Conservation (phyloP, 2,329 filamentous ascomycete species). For the Xylaria sp. region DNA sequence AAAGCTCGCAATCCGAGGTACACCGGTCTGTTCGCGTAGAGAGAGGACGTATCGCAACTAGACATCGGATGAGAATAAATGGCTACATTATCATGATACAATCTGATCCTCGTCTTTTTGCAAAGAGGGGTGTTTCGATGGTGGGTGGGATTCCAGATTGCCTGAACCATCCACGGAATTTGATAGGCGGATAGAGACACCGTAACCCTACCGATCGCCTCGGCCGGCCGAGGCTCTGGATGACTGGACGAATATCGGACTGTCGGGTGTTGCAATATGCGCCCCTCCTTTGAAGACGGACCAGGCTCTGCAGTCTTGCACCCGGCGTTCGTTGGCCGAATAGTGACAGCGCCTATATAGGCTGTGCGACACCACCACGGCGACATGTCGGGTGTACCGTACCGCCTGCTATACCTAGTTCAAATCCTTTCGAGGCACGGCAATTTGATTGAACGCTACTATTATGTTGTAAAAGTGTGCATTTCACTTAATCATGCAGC, state of each 20-base stretch:
- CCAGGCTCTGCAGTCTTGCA: conserved; percentile 7
- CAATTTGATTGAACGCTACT: not conserved
- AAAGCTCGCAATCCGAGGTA: not conserved
- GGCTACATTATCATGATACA: not conserved
- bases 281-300: not conserved
- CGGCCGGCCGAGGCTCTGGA: conserved; percentile 25
- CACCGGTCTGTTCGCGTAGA: not conserved
- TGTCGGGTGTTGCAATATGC: not conserved
- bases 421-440: not conserved
- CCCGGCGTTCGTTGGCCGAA: conserved; percentile 9
- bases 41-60: not conserved
- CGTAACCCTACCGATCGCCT: not conserved
- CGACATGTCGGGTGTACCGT: conserved; percentile 20
- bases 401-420: not conserved
- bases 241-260: not conserved
- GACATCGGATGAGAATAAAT: not conserved
- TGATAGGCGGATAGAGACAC: not conserved
- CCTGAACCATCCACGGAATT: not conserved
- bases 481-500: not conserved
- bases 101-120: not conserved
- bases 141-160: not conserved
- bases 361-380: conserved; percentile 22
- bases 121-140: not conserved
- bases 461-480: not conserved
- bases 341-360: conserved; percentile 16